Evolutionary conservation across 768 basidiomycete genomes (phyloP), one percentile per base, ranked within the genome.

Genomic region (Boletus pseudo-olivaceus): DNA sequence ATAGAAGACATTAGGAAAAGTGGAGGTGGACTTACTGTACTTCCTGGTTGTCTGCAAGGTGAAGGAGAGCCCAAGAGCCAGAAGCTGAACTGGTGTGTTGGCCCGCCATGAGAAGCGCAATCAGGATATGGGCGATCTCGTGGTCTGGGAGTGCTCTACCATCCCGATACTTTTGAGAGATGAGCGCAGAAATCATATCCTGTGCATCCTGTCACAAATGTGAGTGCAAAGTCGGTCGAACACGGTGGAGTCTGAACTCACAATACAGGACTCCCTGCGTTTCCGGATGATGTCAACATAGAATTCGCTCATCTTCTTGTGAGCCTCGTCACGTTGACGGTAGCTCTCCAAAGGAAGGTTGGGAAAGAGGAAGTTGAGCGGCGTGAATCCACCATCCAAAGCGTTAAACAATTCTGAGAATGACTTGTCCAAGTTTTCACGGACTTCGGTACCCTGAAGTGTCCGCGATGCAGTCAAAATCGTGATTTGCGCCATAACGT

Each of bases 31-130:
- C 87, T 63, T 67, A 94, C 91, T 82, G 84, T 56, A 95, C 63
- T 26, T 89, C 83, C 1, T 80, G 81, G 44, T 85, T 81, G 58
- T 82, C 75, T 29, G 94, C 96, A 30, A 98, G 70, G 65, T 97
- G 93, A 40, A 98, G 82, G 37, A 98, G 77, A 15, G 86, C 69
- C 97, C 97, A 99, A 10, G 93, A 87, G 32, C 85, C 85, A 20
- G 92, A 88, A 2, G 97, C 87, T 14, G 97, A 97, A 62, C 90
- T 92, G 0, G 97, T 99, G 73, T 99, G 97, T 74, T 99, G 97
- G 37, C 97, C 97, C 41, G 97, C 97, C 97, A 99, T 98, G 59
- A 99, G 85, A 43, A 99, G 82, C 15, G 97, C 97, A 65, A 98
- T 99, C 88, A 99, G 85, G 67, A 99, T 95, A 68, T 98, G 97